These are phyloP conservation scores for Penicillium crustosum DNA, from an alignment of 2,329 filamentous ascomycete genomes.

Conservation along the genomic window DNA sequence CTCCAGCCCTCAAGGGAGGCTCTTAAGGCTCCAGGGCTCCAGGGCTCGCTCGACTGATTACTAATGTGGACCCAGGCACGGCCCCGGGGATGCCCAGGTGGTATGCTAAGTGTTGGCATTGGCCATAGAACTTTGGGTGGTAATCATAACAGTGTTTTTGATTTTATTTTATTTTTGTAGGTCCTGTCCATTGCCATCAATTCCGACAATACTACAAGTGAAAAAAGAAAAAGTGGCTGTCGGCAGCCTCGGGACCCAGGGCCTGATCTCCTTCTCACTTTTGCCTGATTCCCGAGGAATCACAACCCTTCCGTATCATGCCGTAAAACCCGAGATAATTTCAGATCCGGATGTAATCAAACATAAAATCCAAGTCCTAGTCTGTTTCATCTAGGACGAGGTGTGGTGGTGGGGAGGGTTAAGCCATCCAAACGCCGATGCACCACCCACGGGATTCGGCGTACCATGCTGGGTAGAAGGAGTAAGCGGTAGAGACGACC, in stretches of 20 bases:
- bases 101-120: too few relatives aligned
- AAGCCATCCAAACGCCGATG: constrained; percentile 92
- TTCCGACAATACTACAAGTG: neutral
- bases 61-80: neutral
- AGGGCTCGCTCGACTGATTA: neutral
- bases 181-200: neutral
- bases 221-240: neutral
- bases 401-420: constrained; percentile 47
- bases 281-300: neutral
- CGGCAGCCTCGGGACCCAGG: neutral
- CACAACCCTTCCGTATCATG: neutral
- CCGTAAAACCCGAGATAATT: constrained; percentile 1
- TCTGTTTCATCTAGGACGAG: constrained; percentile 28
- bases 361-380: constrained; percentile 17
- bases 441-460: constrained; percentile 85
- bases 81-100: too few relatives aligned
- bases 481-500: constrained; percentile 1
- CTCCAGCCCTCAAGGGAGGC: neutral
- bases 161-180: neutral
- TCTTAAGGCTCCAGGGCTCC: too few relatives aligned
- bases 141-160: neutral
- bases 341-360: constrained; percentile 4
- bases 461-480: constrained; percentile 35
- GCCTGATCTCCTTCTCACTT: neutral
- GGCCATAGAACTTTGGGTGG: neutral